A percentile compares a stretch with the other conserved stretches of the same genome.
These are phyloP conservation scores for Fraxinus paxiana DNA, from an alignment of 305 asterid genomes.

Conservation along the genomic window DNA sequence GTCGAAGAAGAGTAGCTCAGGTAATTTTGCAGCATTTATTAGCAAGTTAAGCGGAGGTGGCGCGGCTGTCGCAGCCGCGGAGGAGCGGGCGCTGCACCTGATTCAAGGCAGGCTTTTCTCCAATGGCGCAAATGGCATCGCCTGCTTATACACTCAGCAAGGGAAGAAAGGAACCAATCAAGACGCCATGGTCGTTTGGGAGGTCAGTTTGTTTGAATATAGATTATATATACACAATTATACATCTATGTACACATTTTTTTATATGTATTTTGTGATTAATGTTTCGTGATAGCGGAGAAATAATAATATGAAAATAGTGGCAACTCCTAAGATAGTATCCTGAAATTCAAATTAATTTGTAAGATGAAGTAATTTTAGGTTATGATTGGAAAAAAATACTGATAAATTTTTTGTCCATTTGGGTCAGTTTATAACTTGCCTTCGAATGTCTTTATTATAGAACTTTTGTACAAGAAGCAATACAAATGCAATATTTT, in stretches of 20 bases:
- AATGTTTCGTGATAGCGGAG: background rate
- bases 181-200: conserved; percentile 57
- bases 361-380: background rate
- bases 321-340: background rate
- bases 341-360: background rate
- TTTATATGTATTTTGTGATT: background rate
- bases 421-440: conserved; percentile 37
- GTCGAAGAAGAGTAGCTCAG: conserved; percentile 42
- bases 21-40: conserved; percentile 58
- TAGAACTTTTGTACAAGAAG: conserved; percentile 44
- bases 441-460: conserved; percentile 32
- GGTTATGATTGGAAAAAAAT: conserved; percentile 8
- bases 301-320: background rate
- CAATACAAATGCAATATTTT: conserved; percentile 35
- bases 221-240: background rate
- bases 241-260: background rate
- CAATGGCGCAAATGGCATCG: conserved; percentile 35
- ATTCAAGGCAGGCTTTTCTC: conserved; percentile 40
- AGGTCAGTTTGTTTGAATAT: conserved; percentile 30
- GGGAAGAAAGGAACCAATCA: conserved; percentile 55
- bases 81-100: conserved; percentile 38
- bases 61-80: conserved; percentile 27
- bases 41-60: conserved; percentile 67
- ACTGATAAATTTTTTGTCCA: conserved; percentile 2
- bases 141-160: conserved; percentile 45